Percentiles rank a stretch among this genome's conserved stretches.
phyloP scores from a whole-genome alignment of 768 basidiomycete species.

The Mycena filopes region DNA sequence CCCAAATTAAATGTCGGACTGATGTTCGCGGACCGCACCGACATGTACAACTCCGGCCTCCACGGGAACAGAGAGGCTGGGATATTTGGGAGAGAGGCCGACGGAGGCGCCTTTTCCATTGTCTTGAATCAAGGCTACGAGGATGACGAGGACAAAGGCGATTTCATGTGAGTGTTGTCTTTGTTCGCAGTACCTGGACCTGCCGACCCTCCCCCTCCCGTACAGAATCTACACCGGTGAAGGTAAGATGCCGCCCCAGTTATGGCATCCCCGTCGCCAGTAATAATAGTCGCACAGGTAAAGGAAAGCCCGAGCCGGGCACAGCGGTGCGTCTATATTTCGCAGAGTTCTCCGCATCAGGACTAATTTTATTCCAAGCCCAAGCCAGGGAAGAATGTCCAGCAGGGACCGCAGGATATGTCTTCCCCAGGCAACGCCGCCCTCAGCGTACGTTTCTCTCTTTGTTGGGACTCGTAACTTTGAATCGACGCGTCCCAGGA shows the following conservation, averaged over 20 bases:
- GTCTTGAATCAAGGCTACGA: constrained; percentile 29
- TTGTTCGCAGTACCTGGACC: rapidly evolving
- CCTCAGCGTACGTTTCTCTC: constrained; percentile 8
- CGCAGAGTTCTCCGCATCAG: too few species aligned
- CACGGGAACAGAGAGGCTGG: constrained; percentile 22
- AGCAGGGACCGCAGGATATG: constrained; percentile 26
- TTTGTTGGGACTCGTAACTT: background rate
- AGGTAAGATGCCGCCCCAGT: constrained; percentile 11
- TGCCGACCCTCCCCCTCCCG: background rate
- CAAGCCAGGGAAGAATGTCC: constrained; percentile 13
- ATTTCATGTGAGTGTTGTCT: constrained; percentile 16
- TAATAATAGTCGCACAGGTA: constrained; percentile 9
- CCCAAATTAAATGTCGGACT: constrained; percentile 5
- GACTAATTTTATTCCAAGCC: background rate
- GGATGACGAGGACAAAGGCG: constrained; percentile 30
- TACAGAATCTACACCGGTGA: constrained; percentile 32
- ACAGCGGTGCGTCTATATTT: background rate
- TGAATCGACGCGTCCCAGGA: background rate
- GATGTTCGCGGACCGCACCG: constrained; percentile 27
- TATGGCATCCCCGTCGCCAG: background rate
- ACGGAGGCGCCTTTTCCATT: constrained; percentile 31
- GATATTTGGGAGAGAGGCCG: constrained; percentile 22
- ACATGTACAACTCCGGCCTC: constrained; percentile 22
- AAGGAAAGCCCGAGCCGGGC: constrained; percentile 20
- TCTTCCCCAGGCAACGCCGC: constrained; percentile 22